Evolutionary conservation across 1,139 yeast species (phyloP), one percentile per base, ranked within the genome.

Genomic region (Meyerozyma sp.): DNA sequence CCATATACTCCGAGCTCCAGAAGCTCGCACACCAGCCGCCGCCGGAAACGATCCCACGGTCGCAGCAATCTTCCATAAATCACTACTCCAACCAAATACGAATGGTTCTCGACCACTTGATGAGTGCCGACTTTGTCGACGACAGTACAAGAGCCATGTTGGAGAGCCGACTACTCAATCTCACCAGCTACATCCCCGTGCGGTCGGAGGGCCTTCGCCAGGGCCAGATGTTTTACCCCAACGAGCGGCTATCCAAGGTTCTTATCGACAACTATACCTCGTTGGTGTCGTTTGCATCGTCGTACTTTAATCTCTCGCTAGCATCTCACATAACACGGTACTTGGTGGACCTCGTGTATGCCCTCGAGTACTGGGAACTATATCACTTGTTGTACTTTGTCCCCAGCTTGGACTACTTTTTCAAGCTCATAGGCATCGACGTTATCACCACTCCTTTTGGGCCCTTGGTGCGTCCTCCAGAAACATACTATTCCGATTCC

Each of bases 301-400:
- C 63, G 40, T 71, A 72, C 49, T 63, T 63, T 51, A 70, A 71
- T 50, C 50, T 72, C 39, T 58, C 73, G 1, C 53, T 73, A 18
- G 56, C 74, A 3, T 60, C 73, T 6, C 71, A 63, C 35, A 52
- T 70, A 16, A 71, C 75, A 11, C 62, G 63, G 42, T 73, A 58
- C 46, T 51, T 68, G 46, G 78, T 73, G 16, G 69, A 66, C 40
- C 48, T 72, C 34, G 57, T 73, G 8, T 70, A 73, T 49, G 55
- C 64, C 8, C 55, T 73, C 18, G 66, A 71, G 44, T 73, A 70
- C 49, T 73, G 77, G 77, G 78, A 73, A 49, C 62, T 71, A 9
- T 71, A 71, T 47, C 78, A 73, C 50, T 56, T 73, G 21, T 50
- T 72, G 8, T 57, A 62, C 40, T 47, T 63, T 20, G 46, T 70